phyloP scores from a whole-genome alignment of 2,329 filamentous ascomycete species.

The Colletotrichum graminicola region DNA sequence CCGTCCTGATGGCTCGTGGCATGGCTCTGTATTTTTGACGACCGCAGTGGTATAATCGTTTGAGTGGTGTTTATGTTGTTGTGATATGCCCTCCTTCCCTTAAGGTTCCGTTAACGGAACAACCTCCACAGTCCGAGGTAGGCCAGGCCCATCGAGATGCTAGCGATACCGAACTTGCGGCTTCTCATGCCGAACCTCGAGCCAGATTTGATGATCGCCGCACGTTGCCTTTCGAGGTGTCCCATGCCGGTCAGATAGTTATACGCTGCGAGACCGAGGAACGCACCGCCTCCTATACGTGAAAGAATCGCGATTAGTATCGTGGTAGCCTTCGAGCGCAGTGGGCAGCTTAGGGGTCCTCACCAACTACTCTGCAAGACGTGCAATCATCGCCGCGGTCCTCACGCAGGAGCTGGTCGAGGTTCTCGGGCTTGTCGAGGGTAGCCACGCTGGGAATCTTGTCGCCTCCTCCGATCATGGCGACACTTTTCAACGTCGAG shows the following conservation, averaged over 20 bases:
- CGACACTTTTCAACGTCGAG: conserved; percentile 10
- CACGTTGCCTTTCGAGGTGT: conserved; percentile 76
- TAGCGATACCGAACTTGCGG: conserved; percentile 74
- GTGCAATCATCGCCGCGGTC: conserved; percentile 75
- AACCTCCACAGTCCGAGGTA: conserved; percentile 79
- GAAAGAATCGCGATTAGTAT: conserved; percentile 21
- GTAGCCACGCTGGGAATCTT: conserved; percentile 64
- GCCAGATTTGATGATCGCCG: conserved; percentile 75
- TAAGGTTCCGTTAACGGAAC: conserved; percentile 60
- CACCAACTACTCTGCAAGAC: conserved; percentile 79
- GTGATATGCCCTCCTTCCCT: neutral
- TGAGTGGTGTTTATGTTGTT: conserved; percentile 21
- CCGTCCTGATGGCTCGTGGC: neutral
- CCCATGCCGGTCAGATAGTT: conserved; percentile 81
- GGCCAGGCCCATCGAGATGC: conserved; percentile 75
- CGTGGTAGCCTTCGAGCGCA: neutral
- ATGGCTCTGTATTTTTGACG: neutral
- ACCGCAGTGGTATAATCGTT: neutral
- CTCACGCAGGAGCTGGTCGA: conserved; percentile 68
- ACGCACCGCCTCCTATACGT: conserved; percentile 75
- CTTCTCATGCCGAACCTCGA: conserved; percentile 80
- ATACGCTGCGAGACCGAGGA: conserved; percentile 81
- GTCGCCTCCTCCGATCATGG: conserved; percentile 58
- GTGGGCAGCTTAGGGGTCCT: conserved; percentile 46
- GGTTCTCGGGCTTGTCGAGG: conserved; percentile 71